Percentiles rank a stretch among this genome's conserved stretches.
These are phyloP conservation scores for Mycocentrospora acerina DNA, from an alignment of 2,329 filamentous ascomycete genomes.

Conservation along the genomic window DNA sequence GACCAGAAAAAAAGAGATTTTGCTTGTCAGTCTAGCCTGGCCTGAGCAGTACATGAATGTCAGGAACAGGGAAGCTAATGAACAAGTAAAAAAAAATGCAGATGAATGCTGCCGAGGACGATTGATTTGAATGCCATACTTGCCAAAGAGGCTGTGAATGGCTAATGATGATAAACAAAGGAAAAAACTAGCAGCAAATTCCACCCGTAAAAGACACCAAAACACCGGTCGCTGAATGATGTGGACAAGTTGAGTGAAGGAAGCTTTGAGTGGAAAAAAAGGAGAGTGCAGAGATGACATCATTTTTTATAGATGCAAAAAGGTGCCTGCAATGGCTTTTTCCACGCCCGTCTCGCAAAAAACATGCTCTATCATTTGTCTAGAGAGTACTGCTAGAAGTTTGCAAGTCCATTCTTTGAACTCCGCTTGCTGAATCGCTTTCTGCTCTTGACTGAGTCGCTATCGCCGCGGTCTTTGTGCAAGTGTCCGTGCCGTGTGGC, in stretches of 20 bases:
- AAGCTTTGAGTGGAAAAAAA: conserved; percentile 8
- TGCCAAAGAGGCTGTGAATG: too few species aligned
- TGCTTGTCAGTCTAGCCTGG: too few species aligned
- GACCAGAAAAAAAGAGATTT: too few species aligned
- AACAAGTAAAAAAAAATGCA: too few species aligned
- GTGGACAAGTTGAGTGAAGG: conserved; percentile 11
- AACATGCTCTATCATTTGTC: background rate
- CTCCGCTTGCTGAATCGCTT: conserved; percentile 86
- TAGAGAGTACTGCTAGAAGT: conserved; percentile 60
- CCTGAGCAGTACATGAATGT: too few species aligned
- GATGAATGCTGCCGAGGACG: too few species aligned
- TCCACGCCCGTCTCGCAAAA: too few species aligned
- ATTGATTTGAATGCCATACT: too few species aligned
- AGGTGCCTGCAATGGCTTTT: background rate
- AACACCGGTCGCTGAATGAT: conserved; percentile 34
- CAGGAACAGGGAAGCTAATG: too few species aligned
- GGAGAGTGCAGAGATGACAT: conserved; percentile 8
- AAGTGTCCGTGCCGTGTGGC: conserved; percentile 54
- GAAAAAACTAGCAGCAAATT: too few species aligned
- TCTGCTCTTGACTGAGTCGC: conserved; percentile 58
- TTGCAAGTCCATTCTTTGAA: conserved; percentile 89
- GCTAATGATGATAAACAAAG: too few species aligned
- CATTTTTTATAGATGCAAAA: conserved; percentile 4
- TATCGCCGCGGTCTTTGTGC: conserved; percentile 51
- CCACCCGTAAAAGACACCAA: conserved; percentile 16